Base-by-base conservation (phyloP, 345 rosid genomes). In the Camelina hispida region DNA sequence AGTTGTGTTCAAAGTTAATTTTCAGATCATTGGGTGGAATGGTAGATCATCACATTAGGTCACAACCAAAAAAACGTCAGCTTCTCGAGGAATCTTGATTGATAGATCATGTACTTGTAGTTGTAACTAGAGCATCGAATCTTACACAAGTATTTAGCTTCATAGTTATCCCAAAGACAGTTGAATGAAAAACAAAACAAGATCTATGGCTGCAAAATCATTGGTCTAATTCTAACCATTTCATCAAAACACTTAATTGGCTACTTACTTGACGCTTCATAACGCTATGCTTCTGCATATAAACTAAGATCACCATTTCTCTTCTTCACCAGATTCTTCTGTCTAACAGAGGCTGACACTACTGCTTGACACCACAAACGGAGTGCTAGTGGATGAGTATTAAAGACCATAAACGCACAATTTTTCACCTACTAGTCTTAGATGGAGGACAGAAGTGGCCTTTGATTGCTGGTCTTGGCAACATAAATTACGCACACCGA, bases 191-290 rank as follows among this genome's bases (percentile, higher is more conserved):
- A 55, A 9, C 9, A 9, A 22, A 69, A 42, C 7, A 62, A 44
- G 43, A 53, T 62, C 75, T 62, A 69, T 34, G 71, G 59, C 75
- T 69, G 42, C 75, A 76, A 77, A 77, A 77, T 70, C 80, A 77
- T 37, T 66, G 65, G 60, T 70, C 71, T 56, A 46, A 63, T 59
- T 70, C 71, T 56, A 46, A 63, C 59, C 56, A 14, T 59, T 54
- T 60, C 66, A 57, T 55, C 66, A 70, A 9, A 46, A 34, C 16
- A 55, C 59, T 42, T 53, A 44, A 15, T 35, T 76, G 6, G 34
- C 69, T 62, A 62, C 70, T 62, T 69, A 57, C 68, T 75, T 22
- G 20, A 56, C 54, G 42, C 32, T 44, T 68, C 32, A 28, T 28
- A 30, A 70, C 64, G 18, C 13, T 38, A 65, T 37, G 68, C 68